Evolutionary conservation across 164 flowering plant genomes (phyloP), one percentile per base, ranked within the genome.

Genomic region (Macadamia integrifolia): DNA sequence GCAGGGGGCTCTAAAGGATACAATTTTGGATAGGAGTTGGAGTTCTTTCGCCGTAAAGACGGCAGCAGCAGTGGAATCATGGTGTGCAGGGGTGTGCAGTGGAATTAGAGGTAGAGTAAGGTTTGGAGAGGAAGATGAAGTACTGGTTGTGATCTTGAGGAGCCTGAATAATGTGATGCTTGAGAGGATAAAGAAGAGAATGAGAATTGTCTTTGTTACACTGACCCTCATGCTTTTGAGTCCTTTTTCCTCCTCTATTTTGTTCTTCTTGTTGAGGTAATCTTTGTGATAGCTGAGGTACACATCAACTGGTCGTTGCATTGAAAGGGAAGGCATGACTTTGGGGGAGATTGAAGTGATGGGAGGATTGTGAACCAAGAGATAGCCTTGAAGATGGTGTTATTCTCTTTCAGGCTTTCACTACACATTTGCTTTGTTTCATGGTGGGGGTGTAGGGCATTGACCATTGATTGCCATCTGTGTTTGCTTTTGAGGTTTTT

Each of bases 1-100:
- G 86, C 93, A 88, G 44, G 97, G 97, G 28, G 81, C 71, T 76
- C 67, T 86, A 0, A 3, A 61, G n/a, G 86, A 72, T 58, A 92
- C 66, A 66, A 86, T 69, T 68, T 78, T 58, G 6, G 80, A 74
- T 1, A 91, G 77, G 71, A 87, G 74, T 31, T 44, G 62, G 44
- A 79, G 76, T 75, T 92, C 92, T 76, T 92, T 88, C 3, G 65
- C 64, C 6, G 86, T 76, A 72, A 86, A 80, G 66, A 53, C 64
- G 43, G 68, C 53, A 58, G 62, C 60, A 50, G 62, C 53, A n/a
- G 71, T 64, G 53, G 67, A n/a, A 15, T 42, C 52, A 15, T 57
- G 64, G 40, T 8, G 59, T 48, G 50, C 62, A 23, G 57, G 66
- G 48, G 48, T 56, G 12, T 56, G 30, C 12, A n/a, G 68, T 14